phyloP scores from a whole-genome alignment of 495 filamentous ascomycete genomes.

The Trichoderma reesei region DNA sequence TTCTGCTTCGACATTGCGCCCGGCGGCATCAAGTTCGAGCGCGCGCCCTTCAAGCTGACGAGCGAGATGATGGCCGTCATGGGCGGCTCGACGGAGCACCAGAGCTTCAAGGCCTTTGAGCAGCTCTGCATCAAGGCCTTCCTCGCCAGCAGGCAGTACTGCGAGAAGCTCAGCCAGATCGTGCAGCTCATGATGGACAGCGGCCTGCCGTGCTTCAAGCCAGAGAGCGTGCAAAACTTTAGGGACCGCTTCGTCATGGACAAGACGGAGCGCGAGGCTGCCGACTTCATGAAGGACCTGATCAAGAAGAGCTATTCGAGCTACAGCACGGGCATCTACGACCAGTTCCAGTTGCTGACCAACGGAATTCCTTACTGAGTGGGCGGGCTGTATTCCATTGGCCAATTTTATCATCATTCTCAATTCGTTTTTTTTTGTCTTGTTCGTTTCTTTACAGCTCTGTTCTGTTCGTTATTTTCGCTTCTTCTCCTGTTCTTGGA shows the following conservation, averaged over 20 bases:
- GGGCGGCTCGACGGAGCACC: slow-evolving; percentile 75
- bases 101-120: slow-evolving; percentile 92
- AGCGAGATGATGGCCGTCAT: slow-evolving; percentile 97
- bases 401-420: background rate
- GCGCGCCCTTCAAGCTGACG: slow-evolving; percentile 96
- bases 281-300: slow-evolving; percentile 83
- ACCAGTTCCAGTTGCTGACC: slow-evolving; percentile 92
- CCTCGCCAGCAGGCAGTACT: slow-evolving; percentile 78
- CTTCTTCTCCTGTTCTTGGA: background rate
- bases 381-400: background rate
- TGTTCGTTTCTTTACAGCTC: background rate
- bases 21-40: slow-evolving; percentile 91
- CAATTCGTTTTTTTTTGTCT: background rate
- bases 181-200: slow-evolving; percentile 93
- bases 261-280: slow-evolving; percentile 86
- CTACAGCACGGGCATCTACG: slow-evolving; percentile 84
- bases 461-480: background rate
- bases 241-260: slow-evolving; percentile 89
- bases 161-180: slow-evolving; percentile 76
- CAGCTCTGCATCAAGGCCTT: slow-evolving; percentile 93
- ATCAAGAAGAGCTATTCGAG: slow-evolving; percentile 81
- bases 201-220: slow-evolving; percentile 96
- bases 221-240: slow-evolving; percentile 86
- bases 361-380: slow-evolving; percentile 86
- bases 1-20: slow-evolving; percentile 99